Evolutionary conservation across 805 yeast genomes (phyloP).

Genomic region (Wickerhamomyces chambardii): DNA sequence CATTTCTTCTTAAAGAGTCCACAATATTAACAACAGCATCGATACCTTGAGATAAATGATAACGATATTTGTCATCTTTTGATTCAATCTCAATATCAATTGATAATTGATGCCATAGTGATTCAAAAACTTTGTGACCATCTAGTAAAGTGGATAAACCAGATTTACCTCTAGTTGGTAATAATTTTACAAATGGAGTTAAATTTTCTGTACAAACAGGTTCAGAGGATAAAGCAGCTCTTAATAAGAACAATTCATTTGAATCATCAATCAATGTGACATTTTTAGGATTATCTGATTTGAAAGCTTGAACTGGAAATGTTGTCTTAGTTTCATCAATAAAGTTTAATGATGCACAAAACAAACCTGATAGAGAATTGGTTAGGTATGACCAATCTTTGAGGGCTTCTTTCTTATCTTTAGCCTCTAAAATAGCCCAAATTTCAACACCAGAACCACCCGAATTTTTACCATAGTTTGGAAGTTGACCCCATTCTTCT

Average conservation of each 20-base stretch:
- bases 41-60: constrained; percentile 54
- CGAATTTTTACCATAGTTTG: constrained; percentile 56
- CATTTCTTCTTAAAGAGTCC: constrained; percentile 52
- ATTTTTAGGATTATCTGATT: constrained; percentile 8
- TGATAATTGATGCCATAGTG: constrained; percentile 92
- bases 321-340: constrained; percentile 77
- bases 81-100: constrained; percentile 66
- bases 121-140: constrained; percentile 85
- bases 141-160: constrained; percentile 81
- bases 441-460: constrained; percentile 97
- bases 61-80: constrained; percentile 31
- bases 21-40: constrained; percentile 68
- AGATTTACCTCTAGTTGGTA: constrained; percentile 88
- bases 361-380: constrained; percentile 77
- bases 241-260: constrained; percentile 43
- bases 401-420: constrained; percentile 41
- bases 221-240: constrained; percentile 90
- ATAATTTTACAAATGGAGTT: constrained; percentile 83
- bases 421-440: constrained; percentile 79
- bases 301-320: constrained; percentile 37
- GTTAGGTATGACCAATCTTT: constrained; percentile 63
- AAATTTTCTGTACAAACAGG: constrained; percentile 95
- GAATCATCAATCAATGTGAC: constrained; percentile 17
- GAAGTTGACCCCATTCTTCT: constrained; percentile 77
- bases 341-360: constrained; percentile 91